Conservation (phyloP, 148 eudicot species). For the Amaranthus palmeri region DNA sequence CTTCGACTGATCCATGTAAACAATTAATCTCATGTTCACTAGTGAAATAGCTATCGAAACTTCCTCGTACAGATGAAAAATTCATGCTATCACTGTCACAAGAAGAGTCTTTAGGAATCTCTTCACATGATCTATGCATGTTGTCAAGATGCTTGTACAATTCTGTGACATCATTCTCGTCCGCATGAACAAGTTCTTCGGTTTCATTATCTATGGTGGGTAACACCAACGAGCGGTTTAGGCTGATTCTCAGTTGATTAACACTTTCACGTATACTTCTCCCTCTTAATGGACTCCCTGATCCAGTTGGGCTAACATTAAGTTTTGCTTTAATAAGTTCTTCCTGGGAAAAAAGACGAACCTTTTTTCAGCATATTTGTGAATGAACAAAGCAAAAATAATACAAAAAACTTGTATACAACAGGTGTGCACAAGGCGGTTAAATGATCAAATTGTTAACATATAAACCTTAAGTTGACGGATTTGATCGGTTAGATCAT, state of each 20-base stretch:
- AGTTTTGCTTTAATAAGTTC: constrained; percentile 11
- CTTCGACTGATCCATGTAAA: constrained; percentile 37
- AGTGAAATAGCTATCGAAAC: constrained; percentile 48
- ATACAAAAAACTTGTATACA: no score
- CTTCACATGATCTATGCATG: neutral
- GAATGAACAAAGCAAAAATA: neutral
- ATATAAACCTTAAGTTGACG: constrained; percentile 77
- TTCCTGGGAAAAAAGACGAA: neutral
- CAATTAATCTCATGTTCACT: constrained; percentile 29
- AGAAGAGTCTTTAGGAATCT: neutral
- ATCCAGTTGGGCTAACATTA: constrained; percentile 2
- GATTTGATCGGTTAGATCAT: constrained; percentile 87
- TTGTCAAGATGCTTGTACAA: no score
- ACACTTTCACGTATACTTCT: neutral
- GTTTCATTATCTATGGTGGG: no score
- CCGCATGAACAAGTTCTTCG: no score
- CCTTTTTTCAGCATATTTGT: neutral
- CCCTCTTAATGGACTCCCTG: neutral
- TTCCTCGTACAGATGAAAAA: constrained; percentile 55
- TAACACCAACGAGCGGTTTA: no score
- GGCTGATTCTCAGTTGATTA: no score
- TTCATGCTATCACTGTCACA: neutral
- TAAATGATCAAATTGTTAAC: neutral
- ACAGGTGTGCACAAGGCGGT: neutral
- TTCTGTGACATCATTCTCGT: no score